These are phyloP conservation scores for Pichia nanzhaoensis DNA, from an alignment of 805 yeast genomes.

Conservation along the genomic window DNA sequence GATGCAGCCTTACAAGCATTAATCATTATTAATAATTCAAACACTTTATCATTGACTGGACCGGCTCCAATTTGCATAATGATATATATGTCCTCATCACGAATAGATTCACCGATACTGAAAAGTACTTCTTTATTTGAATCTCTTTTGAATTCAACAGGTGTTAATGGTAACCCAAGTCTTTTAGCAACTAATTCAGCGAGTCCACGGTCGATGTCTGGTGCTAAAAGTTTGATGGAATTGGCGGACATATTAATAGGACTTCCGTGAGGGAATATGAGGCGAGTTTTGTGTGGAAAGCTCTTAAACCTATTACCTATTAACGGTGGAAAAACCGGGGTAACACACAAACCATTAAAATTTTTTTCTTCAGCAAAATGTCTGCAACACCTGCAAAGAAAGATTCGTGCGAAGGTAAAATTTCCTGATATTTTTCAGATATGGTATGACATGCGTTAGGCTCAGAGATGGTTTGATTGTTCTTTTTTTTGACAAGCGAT, in stretches of 20 bases:
- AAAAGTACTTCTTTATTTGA: conserved; percentile 70
- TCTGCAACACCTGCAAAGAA: too few relatives aligned
- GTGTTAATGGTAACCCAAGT: conserved; percentile 54
- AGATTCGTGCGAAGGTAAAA: too few relatives aligned
- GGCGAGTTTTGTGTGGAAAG: too few relatives aligned
- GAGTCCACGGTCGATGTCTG: conserved; percentile 60
- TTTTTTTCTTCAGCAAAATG: background rate
- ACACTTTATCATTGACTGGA: conserved; percentile 64
- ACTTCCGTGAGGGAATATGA: background rate
- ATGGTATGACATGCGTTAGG: too few relatives aligned
- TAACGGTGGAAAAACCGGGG: conserved; percentile 2
- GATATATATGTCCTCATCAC: conserved; percentile 79
- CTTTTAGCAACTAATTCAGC: conserved; percentile 60
- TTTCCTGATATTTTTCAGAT: too few relatives aligned
- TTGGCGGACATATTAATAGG: conserved; percentile 55
- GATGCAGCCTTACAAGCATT: conserved; percentile 80
- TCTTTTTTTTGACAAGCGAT: background rate
- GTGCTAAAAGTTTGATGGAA: conserved; percentile 60
- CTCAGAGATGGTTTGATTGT: too few relatives aligned
- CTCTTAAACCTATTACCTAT: too few relatives aligned
- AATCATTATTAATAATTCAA: conserved; percentile 71
- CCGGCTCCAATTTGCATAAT: conserved; percentile 78
- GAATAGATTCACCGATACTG: conserved; percentile 71
- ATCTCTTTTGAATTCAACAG: conserved; percentile 57
- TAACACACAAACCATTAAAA: background rate